Percentiles rank a stretch among this genome's conserved stretches.
Evolutionary conservation across 192 early-diverging fungal genomes (phyloP).

Genomic region (Coemansia sp.): DNA sequence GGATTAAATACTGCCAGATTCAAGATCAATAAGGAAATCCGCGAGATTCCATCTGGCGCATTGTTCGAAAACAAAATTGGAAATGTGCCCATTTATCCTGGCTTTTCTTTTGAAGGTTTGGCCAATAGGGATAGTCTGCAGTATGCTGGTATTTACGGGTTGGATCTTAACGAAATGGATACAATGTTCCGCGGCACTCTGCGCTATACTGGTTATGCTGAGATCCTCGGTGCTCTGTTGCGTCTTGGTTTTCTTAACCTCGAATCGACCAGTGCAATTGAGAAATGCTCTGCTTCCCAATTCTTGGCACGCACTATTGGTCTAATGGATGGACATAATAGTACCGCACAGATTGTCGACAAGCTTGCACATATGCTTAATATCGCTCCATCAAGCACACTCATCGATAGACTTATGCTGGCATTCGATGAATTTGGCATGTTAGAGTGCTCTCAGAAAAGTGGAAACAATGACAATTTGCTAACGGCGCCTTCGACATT

Average conservation of each 20-base stretch:
- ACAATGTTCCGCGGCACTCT: constrained; percentile 97
- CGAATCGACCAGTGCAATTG: constrained; percentile 25
- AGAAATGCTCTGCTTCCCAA: constrained; percentile 25
- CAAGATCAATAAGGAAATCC: constrained; percentile 66
- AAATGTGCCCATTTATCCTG: constrained; percentile 76
- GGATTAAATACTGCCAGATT: constrained; percentile 82
- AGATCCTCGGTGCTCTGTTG: constrained; percentile 79
- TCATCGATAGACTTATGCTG: constrained; percentile 55
- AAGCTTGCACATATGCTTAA: constrained; percentile 7
- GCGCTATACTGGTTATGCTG: constrained; percentile 87
- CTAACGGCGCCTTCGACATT: constrained; percentile 58
- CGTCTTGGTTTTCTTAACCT: constrained; percentile 75
- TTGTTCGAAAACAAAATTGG: constrained; percentile 72
- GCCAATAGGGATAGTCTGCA: constrained; percentile 92
- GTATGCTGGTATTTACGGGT: constrained; percentile 83
- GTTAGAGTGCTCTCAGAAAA: background rate
- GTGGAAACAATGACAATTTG: background rate
- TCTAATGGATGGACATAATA: background rate
- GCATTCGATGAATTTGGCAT: constrained; percentile 62
- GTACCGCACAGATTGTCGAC: background rate
- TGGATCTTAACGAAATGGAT: constrained; percentile 70
- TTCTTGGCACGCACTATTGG: constrained; percentile 18
- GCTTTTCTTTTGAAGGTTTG: constrained; percentile 90
- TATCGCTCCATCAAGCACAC: constrained; percentile 25
- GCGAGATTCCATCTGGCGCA: constrained; percentile 64